Conservation (phyloP, 1,284 basidiomycete species). For the Ceratobasidium theobromae region DNA sequence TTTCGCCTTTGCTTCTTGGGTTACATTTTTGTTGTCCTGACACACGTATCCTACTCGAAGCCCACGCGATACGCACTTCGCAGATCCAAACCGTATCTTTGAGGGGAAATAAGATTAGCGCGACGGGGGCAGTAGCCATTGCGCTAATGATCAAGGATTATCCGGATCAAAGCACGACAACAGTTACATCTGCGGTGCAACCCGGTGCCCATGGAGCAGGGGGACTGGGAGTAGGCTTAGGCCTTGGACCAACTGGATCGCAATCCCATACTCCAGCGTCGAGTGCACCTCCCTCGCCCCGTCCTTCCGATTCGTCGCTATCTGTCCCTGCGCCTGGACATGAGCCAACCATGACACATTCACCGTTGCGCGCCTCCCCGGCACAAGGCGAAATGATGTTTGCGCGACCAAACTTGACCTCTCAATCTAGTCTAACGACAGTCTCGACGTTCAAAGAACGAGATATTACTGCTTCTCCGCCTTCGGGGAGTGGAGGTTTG, state of each 20-base stretch:
- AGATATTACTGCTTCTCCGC: constrained; percentile 8
- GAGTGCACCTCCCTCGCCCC: constrained; percentile 38
- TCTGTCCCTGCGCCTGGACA: neutral
- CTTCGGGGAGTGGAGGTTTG: neutral
- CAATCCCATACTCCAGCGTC: constrained; percentile 3
- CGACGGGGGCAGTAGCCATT: constrained; percentile 83
- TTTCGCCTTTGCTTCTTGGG: neutral
- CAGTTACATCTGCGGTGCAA: neutral
- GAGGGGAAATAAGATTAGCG: constrained; percentile 79
- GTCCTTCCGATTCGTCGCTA: neutral
- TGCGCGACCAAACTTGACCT: constrained; percentile 8
- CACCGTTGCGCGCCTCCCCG: too few species aligned
- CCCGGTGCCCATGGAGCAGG: constrained; percentile 84
- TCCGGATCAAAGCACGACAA: constrained; percentile 61
- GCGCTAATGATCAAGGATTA: constrained; percentile 95
- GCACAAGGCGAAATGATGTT: neutral
- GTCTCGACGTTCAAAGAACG: constrained; percentile 23
- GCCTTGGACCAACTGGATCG: neutral
- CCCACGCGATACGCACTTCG: constrained; percentile 78
- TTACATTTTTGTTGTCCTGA: too few species aligned
- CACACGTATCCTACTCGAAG: too few species aligned
- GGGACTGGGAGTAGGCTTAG: constrained; percentile 81
- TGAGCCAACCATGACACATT: neutral
- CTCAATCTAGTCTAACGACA: constrained; percentile 26
- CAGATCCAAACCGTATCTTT: constrained; percentile 84